These are phyloP conservation scores for Prinsepia uniflora DNA, from an alignment of 306 rosid genomes.

Conservation along the genomic window DNA sequence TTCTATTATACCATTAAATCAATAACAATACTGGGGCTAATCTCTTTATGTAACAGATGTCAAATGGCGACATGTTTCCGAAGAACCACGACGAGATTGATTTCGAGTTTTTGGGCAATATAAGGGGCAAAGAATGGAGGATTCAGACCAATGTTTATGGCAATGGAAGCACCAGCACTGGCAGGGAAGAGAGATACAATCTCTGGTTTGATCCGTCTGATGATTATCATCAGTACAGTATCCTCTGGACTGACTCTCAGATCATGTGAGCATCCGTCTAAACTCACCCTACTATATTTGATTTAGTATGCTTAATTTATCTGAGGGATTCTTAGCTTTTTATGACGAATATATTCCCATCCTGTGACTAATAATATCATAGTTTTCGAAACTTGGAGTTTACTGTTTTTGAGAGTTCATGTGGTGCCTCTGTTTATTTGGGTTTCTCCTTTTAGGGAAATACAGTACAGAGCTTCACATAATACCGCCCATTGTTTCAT, in stretches of 20 bases:
- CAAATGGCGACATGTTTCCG: conserved; percentile 81
- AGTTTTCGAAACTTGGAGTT: neutral
- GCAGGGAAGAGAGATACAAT: conserved; percentile 88
- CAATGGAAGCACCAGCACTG: conserved; percentile 84
- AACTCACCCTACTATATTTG: conserved; percentile 27
- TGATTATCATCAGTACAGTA: conserved; percentile 75
- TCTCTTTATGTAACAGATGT: conserved; percentile 51
- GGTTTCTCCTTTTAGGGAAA: conserved; percentile 15
- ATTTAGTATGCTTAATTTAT: neutral
- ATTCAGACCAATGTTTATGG: conserved; percentile 94
- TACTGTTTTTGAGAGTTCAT: conserved; percentile 18
- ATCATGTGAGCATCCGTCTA: conserved; percentile 63
- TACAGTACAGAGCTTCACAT: neutral
- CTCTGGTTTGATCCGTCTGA: conserved; percentile 96
- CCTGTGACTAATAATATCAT: conserved; percentile 14
- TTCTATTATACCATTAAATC: neutral
- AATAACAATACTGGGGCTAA: neutral
- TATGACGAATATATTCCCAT: neutral
- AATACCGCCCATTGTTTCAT: conserved; percentile 41
- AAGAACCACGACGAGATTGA: conserved; percentile 93
- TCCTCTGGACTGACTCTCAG: conserved; percentile 80
- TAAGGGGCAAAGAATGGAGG: conserved; percentile 96
- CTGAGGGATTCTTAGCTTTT: neutral
- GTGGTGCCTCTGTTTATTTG: conserved; percentile 20
- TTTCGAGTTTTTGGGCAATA: conserved; percentile 91